Conservation (phyloP, 2,329 filamentous ascomycete genomes). For the Clarireedia sp. region DNA sequence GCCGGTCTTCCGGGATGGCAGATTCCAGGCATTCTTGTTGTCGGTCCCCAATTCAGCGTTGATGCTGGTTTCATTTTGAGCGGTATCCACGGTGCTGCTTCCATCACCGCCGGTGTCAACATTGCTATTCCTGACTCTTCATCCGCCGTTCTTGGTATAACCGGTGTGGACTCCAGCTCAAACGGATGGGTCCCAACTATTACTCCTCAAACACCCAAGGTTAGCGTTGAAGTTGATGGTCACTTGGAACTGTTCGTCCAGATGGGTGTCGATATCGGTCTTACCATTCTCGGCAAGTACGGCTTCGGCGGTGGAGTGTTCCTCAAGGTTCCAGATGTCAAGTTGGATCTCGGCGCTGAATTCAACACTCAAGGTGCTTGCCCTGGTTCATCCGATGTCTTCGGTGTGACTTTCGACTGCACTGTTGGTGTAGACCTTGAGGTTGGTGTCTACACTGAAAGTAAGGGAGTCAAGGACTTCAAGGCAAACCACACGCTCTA, state of each 20-base stretch:
- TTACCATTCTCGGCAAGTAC: constrained; percentile 2
- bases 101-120: not conserved
- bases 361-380: constrained; percentile 9
- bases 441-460: constrained; percentile 6
- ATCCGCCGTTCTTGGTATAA: constrained; percentile 5
- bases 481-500: not conserved
- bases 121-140: constrained; percentile 5
- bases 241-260: not conserved
- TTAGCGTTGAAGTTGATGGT: constrained; percentile 6
- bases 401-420: constrained; percentile 3
- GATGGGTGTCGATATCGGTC: constrained; percentile 5
- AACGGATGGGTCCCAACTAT: constrained; percentile 2
- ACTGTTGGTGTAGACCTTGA: constrained; percentile 3
- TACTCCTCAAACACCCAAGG: constrained; percentile 4
- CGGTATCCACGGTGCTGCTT: constrained; percentile 1
- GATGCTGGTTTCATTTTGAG: constrained; percentile 7
- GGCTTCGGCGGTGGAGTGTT: constrained; percentile 7
- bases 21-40: constrained; percentile 1
- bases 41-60: constrained; percentile 8
- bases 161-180: not conserved
- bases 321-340: constrained; percentile 2
- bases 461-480: not conserved
- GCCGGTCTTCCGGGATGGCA: constrained; percentile 3
- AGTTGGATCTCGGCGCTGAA: not conserved
- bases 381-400: constrained; percentile 3